Conservation (phyloP, 139 green algal genomes). For the Monoraphidium neglectum region DNA sequence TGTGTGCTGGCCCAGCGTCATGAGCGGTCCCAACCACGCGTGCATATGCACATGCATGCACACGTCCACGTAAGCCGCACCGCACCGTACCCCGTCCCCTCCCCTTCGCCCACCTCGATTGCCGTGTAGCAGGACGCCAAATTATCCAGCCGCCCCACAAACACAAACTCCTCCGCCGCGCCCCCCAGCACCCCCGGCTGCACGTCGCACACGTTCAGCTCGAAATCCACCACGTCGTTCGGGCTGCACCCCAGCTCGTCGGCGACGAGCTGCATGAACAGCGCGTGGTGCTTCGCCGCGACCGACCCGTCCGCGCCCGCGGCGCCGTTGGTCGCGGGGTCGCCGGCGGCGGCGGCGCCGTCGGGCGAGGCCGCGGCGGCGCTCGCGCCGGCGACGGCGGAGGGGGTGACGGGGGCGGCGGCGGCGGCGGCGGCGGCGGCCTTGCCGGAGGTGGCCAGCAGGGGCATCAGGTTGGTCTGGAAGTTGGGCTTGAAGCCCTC, state of each 20-base stretch:
- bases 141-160: constrained; percentile 94
- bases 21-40: neutral
- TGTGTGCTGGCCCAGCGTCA: neutral
- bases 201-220: constrained; percentile 95
- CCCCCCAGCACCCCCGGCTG: constrained; percentile 73
- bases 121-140: constrained; percentile 81
- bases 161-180: constrained; percentile 86
- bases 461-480: constrained; percentile 83
- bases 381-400: neutral
- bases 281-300: constrained; percentile 65
- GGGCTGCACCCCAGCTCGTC: constrained; percentile 61
- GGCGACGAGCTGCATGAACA: constrained; percentile 81
- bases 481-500: constrained; percentile 94
- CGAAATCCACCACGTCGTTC: constrained; percentile 92
- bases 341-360: neutral
- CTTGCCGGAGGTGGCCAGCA: constrained; percentile 77
- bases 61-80: too few relatives aligned
- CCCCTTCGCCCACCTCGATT: constrained; percentile 42
- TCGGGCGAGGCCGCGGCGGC: neutral
- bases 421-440: constrained; percentile 8
- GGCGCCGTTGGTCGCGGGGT: too few relatives aligned
- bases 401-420: neutral
- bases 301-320: neutral
- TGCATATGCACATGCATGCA: too few relatives aligned
- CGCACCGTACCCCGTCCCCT: too few relatives aligned